Evolutionary conservation across 1,139 yeast genomes (phyloP).

Genomic region (Yamadazyma diospyri): DNA sequence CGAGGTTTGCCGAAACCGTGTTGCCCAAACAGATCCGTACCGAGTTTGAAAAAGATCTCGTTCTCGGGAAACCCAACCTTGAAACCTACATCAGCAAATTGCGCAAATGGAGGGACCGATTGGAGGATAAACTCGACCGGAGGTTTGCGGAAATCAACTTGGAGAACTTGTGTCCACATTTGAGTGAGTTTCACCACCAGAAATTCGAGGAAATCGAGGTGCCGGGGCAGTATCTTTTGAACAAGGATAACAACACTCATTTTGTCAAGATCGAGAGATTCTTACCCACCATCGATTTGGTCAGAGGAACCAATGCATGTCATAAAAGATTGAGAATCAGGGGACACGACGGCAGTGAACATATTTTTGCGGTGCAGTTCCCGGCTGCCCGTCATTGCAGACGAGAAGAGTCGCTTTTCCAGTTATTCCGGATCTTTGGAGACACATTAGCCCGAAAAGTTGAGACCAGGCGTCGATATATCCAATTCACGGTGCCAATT

Average conservation of each 20-base stretch:
- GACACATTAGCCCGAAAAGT: conserved; percentile 77
- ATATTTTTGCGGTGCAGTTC: conserved; percentile 92
- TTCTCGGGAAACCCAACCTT: conserved; percentile 81
- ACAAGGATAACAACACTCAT: conserved; percentile 80
- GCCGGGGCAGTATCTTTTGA: conserved; percentile 90
- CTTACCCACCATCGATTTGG: conserved; percentile 82
- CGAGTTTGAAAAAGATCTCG: conserved; percentile 90
- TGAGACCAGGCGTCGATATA: conserved; percentile 81
- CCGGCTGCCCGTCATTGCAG: conserved; percentile 98
- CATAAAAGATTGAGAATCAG: conserved; percentile 85
- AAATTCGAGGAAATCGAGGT: conserved; percentile 96
- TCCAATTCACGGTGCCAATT: conserved; percentile 82
- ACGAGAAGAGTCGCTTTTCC: conserved; percentile 92
- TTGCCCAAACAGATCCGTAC: conserved; percentile 86
- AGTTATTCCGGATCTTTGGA: conserved; percentile 82
- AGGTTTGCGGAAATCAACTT: conserved; percentile 72
- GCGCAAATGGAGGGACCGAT: conserved; percentile 88
- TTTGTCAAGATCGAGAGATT: conserved; percentile 92
- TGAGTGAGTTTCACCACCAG: conserved; percentile 96
- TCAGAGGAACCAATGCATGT: conserved; percentile 90
- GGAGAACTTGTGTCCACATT: conserved; percentile 90
- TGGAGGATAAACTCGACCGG: conserved; percentile 89
- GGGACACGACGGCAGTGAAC: conserved; percentile 90
- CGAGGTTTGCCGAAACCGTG: conserved; percentile 89
- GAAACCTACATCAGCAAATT: conserved; percentile 81